phyloP scores from a whole-genome alignment of 1,139 yeast genomes.

The Yamadazyma membranifaciens region DNA sequence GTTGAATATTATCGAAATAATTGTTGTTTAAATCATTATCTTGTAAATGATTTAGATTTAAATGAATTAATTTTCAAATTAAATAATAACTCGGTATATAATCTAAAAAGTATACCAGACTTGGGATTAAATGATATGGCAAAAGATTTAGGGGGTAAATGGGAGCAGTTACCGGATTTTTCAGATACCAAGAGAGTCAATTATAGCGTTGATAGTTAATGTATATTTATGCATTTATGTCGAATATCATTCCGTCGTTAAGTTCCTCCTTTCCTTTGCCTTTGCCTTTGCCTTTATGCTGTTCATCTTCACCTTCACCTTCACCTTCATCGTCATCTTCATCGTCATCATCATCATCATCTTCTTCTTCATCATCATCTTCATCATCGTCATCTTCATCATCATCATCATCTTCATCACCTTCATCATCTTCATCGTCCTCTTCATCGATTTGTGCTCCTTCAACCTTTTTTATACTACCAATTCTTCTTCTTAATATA shows the following conservation, averaged over 20 bases:
- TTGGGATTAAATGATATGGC: slow-evolving; percentile 11
- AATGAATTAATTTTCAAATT: slow-evolving; percentile 10
- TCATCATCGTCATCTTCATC: slow-evolving; percentile 30
- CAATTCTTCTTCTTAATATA: slow-evolving; percentile 56
- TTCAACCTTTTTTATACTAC: slow-evolving; percentile 29
- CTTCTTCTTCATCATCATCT: slow-evolving; percentile 29
- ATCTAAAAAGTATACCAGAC: slow-evolving; percentile 6
- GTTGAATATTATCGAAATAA: slow-evolving; percentile 16
- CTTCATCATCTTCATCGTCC: slow-evolving; percentile 37
- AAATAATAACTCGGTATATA: slow-evolving; percentile 6
- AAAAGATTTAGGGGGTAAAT: slow-evolving; percentile 1
- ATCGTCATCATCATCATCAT: slow-evolving; percentile 25
- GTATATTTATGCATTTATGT: slow-evolving; percentile 18
- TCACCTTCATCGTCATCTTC: slow-evolving; percentile 24
- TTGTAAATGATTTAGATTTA: slow-evolving; percentile 13
- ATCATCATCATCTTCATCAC: slow-evolving; percentile 34
- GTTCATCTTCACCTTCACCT: slow-evolving; percentile 17
- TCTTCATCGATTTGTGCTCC: slow-evolving; percentile 37
- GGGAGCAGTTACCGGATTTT: slow-evolving; percentile 2
- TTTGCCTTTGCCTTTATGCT: slow-evolving; percentile 2
- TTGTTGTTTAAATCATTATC: slow-evolving; percentile 17
- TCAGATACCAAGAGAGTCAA: neutral
- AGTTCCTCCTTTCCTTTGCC: slow-evolving; percentile 7
- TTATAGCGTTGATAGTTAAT: neutral
- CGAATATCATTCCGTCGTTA: slow-evolving; percentile 39